phyloP scores from a whole-genome alignment of 192 early-diverging fungal genomes.

The Phlyctochytrium planicorne region DNA sequence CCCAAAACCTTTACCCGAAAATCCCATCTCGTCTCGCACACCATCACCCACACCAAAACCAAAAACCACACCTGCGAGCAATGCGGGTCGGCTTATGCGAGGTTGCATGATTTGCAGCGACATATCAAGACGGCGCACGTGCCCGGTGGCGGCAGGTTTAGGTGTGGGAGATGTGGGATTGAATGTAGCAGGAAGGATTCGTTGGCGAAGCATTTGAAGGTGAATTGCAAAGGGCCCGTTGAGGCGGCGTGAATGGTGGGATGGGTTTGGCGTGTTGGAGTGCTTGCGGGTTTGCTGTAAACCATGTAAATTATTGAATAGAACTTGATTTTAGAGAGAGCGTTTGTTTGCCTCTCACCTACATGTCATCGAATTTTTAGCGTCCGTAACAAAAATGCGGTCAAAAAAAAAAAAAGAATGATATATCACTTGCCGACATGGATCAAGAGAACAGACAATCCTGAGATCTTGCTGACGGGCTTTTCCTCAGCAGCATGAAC shows the following conservation, averaged over 20 bases:
- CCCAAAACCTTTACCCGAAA: background rate
- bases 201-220: background rate
- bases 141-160: background rate
- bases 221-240: background rate
- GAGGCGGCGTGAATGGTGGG: background rate
- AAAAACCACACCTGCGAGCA: background rate
- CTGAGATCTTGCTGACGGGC: no score
- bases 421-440: no score
- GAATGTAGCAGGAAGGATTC: background rate
- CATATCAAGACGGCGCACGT: conserved; percentile 50
- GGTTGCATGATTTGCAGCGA: conserved; percentile 70
- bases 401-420: no score
- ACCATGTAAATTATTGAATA: no score
- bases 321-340: no score
- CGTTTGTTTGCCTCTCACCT: no score
- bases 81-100: conserved; percentile 63
- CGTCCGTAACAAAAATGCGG: no score
- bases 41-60: background rate
- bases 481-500: no score
- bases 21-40: conserved; percentile 1
- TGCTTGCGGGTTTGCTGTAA: no score
- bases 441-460: no score
- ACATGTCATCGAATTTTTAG: no score
- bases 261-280: no score
- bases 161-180: conserved; percentile 1